Evolutionary conservation across 1,284 basidiomycete genomes (phyloP), one percentile per base, ranked within the genome.

Genomic region (Puccinia polysora): DNA sequence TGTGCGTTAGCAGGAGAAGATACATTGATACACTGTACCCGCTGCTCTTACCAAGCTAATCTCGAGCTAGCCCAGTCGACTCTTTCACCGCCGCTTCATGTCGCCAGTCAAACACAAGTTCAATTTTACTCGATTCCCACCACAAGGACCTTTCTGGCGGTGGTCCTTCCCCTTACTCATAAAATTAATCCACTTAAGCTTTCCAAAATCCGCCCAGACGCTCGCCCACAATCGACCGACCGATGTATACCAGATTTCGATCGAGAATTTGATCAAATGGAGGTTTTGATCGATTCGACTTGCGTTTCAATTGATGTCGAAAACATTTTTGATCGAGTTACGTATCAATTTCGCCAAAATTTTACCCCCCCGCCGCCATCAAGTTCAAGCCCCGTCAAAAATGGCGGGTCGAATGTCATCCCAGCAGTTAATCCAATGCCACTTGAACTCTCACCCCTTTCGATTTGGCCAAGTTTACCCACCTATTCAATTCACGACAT

Each of bases 1-100:
- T n/a, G n/a, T n/a, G n/a, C 77, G 62, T 47, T 74, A 25, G 78
- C 77, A n/a, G 80, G 80, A 15, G 80, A 81, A 73, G 80, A 81
- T 69, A 78, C 75, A 7, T 49, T 81, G 14, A 68, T 81, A 12
- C 74, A 75, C 6, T 81, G 80, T 74, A 14, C 65, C 3, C 30
- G 30, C 14, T 81, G 80, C 73, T n/a, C 30, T 2, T 80, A 79
- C 52, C 69, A 77, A 0, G 80, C 80, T 15, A 81, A 81, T 65
- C 65, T 67, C 3, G 80, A 81, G 62, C 75, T 78, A 55, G 80
- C 80, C 0, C 56, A 25, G 28, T 74, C 73, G 7, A 30, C 56
- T 2, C 36, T 68, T 20, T 47, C 40, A 8, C 62, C 60, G n/a
- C 15, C 55, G n/a, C 40, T 64, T 23, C 36, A 60, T 15, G 62